phyloP scores from a whole-genome alignment of 305 asterid genomes.

The Solanum chacoense region DNA sequence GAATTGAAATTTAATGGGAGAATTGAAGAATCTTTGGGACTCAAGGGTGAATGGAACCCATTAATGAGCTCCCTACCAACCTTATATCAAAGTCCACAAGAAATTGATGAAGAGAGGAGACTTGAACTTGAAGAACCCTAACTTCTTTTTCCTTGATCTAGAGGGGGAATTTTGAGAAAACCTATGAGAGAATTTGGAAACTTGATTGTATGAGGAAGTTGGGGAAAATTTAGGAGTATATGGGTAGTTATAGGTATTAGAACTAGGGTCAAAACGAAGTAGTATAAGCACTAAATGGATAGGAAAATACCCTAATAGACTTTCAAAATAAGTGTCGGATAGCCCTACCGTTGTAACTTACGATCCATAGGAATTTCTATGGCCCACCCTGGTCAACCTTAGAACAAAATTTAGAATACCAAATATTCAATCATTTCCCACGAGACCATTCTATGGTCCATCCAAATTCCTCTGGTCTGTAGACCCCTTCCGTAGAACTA shows the following conservation, averaged over 20 bases:
- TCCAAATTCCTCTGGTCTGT: neutral
- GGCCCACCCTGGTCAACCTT: neutral
- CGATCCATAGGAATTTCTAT: neutral
- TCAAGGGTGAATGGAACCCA: neutral
- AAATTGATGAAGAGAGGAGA: neutral
- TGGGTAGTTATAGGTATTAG: neutral
- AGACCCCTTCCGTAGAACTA: neutral
- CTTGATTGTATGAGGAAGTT: neutral
- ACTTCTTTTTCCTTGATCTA: neutral
- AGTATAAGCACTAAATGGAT: neutral
- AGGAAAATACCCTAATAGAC: neutral
- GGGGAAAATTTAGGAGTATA: neutral
- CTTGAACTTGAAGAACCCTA: neutral
- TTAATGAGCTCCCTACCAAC: neutral
- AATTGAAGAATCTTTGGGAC: neutral
- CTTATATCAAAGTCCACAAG: neutral
- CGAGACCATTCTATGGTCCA: neutral
- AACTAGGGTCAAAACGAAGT: neutral
- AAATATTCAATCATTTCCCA: neutral
- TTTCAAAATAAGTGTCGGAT: neutral
- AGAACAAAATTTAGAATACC: too few species aligned
- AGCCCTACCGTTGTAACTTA: neutral
- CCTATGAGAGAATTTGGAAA: neutral
- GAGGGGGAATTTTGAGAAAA: neutral
- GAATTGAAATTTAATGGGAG: neutral